These are phyloP conservation scores for Dissophora ornata DNA, from an alignment of 192 early-diverging fungal genomes.

Conservation along the genomic window DNA sequence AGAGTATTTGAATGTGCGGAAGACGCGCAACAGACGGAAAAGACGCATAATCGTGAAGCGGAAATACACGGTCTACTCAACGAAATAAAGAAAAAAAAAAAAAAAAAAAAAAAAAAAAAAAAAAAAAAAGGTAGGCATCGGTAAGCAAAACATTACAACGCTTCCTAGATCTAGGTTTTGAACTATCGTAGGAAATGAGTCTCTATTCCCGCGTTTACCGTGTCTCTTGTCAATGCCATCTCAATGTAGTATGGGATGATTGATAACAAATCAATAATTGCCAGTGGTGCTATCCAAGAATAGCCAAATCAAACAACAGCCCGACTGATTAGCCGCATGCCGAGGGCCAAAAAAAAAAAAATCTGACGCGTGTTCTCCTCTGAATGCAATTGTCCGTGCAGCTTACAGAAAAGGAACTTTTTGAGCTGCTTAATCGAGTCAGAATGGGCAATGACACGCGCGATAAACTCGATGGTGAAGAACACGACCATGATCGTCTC, in stretches of 20 bases:
- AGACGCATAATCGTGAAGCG: conserved; percentile 47
- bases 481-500: conserved; percentile 77
- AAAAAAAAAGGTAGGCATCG: too few relatives aligned
- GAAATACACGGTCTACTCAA: conserved; percentile 46
- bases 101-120: too few relatives aligned
- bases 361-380: too few relatives aligned
- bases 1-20: conserved; percentile 75
- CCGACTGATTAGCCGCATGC: too few relatives aligned
- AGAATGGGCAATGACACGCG: conserved; percentile 78
- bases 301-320: too few relatives aligned
- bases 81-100: too few relatives aligned
- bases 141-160: too few relatives aligned
- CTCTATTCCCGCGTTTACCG: conserved; percentile 52
- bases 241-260: conserved; percentile 87
- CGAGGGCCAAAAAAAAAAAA: too few relatives aligned
- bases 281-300: conserved; percentile 67
- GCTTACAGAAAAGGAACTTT: conserved; percentile 62
- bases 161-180: too few relatives aligned
- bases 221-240: conserved; percentile 70
- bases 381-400: too few relatives aligned
- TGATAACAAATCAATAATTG: conserved; percentile 79
- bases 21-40: conserved; percentile 81
- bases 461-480: conserved; percentile 79
- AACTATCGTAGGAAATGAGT: too few relatives aligned
- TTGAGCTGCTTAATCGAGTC: conserved; percentile 73